A percentile compares a stretch with the other conserved stretches of the same genome.
Conservation (phyloP, 306 rosid species). For the Echinosophora koreensis region DNA sequence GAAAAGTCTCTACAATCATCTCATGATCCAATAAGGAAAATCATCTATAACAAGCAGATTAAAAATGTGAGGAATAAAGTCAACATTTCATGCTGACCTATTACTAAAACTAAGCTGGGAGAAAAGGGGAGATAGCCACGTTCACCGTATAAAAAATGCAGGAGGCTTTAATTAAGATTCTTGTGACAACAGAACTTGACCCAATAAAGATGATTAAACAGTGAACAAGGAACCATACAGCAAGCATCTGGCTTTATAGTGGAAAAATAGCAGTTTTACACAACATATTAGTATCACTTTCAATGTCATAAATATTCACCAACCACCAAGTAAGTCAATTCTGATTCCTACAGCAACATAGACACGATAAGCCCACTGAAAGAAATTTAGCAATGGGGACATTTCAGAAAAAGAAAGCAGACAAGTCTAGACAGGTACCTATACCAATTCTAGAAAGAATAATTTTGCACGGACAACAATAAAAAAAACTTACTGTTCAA, state of each 20-base stretch:
- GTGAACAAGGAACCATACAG: neutral
- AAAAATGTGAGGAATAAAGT: constrained; percentile 1
- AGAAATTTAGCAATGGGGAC: constrained; percentile 17
- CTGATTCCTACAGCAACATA: neutral
- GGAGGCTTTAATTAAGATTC: too few species aligned
- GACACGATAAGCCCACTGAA: neutral
- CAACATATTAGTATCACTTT: constrained; percentile 17
- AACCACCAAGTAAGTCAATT: constrained; percentile 5
- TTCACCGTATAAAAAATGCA: neutral
- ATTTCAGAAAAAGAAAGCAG: constrained; percentile 14
- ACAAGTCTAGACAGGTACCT: neutral
- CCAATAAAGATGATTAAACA: constrained; percentile 11
- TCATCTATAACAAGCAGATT: neutral
- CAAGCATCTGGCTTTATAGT: neutral
- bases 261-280: constrained; percentile 1
- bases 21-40: neutral
- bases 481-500: constrained; percentile 20
- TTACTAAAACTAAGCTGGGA: neutral
- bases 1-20: constrained; percentile 7
- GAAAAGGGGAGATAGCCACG: neutral
- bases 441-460: neutral
- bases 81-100: constrained; percentile 23
- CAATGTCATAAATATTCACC: neutral
- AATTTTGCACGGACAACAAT: constrained; percentile 8
- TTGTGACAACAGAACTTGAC: neutral